Evolutionary conservation across 2,329 filamentous ascomycete genomes (phyloP).

Genomic region (Cladosporium halotolerans): DNA sequence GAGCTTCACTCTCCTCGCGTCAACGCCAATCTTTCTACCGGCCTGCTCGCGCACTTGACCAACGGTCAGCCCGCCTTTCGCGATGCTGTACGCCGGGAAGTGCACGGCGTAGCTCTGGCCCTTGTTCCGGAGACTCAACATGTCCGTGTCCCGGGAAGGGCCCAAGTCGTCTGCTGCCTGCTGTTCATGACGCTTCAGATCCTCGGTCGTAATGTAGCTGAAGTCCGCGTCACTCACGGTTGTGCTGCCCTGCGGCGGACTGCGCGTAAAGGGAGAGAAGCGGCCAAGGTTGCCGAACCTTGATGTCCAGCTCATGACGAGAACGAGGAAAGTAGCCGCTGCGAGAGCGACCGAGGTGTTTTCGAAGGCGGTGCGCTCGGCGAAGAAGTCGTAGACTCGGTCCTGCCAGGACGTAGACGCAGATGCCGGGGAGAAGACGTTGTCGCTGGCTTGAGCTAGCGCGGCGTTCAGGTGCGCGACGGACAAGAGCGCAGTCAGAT

Average conservation of each 20-base stretch:
- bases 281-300: slow-evolving; percentile 40
- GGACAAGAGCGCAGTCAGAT: slow-evolving; percentile 13
- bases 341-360: slow-evolving; percentile 29
- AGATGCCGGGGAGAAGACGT: slow-evolving; percentile 5
- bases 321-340: slow-evolving; percentile 32
- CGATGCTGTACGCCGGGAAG: slow-evolving; percentile 70
- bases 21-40: slow-evolving; percentile 58
- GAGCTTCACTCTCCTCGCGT: slow-evolving; percentile 56
- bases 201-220: slow-evolving; percentile 75
- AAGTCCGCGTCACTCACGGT: slow-evolving; percentile 71
- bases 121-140: slow-evolving; percentile 64
- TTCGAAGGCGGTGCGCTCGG: slow-evolving; percentile 23
- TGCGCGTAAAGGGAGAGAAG: slow-evolving; percentile 45
- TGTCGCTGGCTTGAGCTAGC: slow-evolving; percentile 15
- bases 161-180: slow-evolving; percentile 33
- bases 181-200: slow-evolving; percentile 40
- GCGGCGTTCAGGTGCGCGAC: slow-evolving; percentile 16
- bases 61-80: slow-evolving; percentile 63
- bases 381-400: slow-evolving; percentile 20
- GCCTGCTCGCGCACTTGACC: slow-evolving; percentile 62
- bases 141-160: slow-evolving; percentile 56
- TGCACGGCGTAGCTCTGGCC: slow-evolving; percentile 60
- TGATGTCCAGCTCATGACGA: slow-evolving; percentile 44
- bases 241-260: slow-evolving; percentile 34
- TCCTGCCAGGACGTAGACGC: slow-evolving; percentile 11